These are phyloP conservation scores for Pholiota molesta DNA, from an alignment of 768 basidiomycete genomes.

Conservation along the genomic window DNA sequence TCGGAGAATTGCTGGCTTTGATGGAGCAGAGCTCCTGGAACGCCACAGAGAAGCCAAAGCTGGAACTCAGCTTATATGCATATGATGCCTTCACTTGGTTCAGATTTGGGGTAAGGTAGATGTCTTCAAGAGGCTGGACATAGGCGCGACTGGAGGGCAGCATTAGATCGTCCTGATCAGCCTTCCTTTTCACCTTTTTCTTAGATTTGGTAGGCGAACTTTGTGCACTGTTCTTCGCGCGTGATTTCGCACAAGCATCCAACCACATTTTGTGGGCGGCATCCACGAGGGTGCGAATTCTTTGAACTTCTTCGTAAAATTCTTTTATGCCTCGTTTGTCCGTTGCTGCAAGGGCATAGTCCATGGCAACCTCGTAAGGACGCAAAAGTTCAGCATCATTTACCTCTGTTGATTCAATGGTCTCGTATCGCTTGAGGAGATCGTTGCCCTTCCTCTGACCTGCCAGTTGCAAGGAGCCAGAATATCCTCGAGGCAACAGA, in stretches of 20 bases:
- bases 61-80: conserved; percentile 37
- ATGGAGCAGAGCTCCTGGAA: conserved; percentile 54
- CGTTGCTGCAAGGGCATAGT: conserved; percentile 12
- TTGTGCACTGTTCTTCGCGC: conserved; percentile 4
- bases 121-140: conserved; percentile 27
- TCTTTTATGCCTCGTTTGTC: conserved; percentile 11
- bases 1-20: conserved; percentile 48
- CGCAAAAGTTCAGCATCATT: conserved; percentile 37
- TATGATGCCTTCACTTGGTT: conserved; percentile 60
- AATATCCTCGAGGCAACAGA: conserved; percentile 39
- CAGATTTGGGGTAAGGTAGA: conserved; percentile 32
- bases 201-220: conserved; percentile 10
- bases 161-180: conserved; percentile 29
- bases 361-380: conserved; percentile 38
- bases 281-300: conserved; percentile 43
- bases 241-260: conserved; percentile 11
- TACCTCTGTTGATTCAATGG: conserved; percentile 2
- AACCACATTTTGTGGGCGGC: conserved; percentile 21
- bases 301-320: conserved; percentile 38
- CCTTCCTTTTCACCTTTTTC: conserved; percentile 23
- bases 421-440: conserved; percentile 39
- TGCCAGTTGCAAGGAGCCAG: conserved; percentile 44
- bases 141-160: conserved; percentile 30
- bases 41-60: conserved; percentile 58
- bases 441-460: conserved; percentile 40